phyloP scores from a whole-genome alignment of 768 basidiomycete genomes.

The Phlegmacium glaucopus region DNA sequence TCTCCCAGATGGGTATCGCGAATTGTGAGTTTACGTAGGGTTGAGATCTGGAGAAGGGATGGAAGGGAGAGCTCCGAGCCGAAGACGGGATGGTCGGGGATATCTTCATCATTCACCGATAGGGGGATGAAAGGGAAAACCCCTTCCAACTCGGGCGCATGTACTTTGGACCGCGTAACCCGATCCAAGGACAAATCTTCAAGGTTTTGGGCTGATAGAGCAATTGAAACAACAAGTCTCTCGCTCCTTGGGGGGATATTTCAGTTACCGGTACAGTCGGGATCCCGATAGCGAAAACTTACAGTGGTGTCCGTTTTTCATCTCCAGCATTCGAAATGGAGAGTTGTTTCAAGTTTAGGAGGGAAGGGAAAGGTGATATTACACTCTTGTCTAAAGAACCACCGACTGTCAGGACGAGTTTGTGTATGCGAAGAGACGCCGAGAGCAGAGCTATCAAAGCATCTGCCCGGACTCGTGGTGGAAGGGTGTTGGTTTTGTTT shows the following conservation, averaged over 20 bases:
- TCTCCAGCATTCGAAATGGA: conserved; percentile 44
- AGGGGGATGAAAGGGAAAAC: conserved; percentile 57
- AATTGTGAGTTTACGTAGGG: conserved; percentile 59
- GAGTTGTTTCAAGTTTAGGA: conserved; percentile 41
- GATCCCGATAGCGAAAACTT: conserved; percentile 22
- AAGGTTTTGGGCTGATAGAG: conserved; percentile 54
- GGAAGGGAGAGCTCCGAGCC: conserved; percentile 61
- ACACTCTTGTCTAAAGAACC: conserved; percentile 47
- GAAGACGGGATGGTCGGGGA: conserved; percentile 51
- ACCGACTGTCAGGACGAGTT: conserved; percentile 44
- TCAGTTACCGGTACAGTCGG: conserved; percentile 5
- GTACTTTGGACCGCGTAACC: conserved; percentile 63
- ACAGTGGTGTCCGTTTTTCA: conserved; percentile 43
- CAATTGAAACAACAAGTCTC: conserved; percentile 65
- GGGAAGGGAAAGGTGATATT: conserved; percentile 44
- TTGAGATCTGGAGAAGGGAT: conserved; percentile 59
- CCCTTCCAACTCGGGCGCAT: conserved; percentile 56
- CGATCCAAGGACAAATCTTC: conserved; percentile 55
- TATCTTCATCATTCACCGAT: conserved; percentile 56
- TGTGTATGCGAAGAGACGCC: conserved; percentile 43
- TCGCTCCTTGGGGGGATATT: conserved; percentile 47
- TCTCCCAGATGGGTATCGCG: conserved; percentile 73
- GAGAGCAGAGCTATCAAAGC: conserved; percentile 47
- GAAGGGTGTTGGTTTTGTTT: conserved; percentile 18
- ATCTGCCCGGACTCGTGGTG: conserved; percentile 36